Conservation (phyloP, 768 basidiomycete genomes). For the Tubosaeta brunneosetosa region DNA sequence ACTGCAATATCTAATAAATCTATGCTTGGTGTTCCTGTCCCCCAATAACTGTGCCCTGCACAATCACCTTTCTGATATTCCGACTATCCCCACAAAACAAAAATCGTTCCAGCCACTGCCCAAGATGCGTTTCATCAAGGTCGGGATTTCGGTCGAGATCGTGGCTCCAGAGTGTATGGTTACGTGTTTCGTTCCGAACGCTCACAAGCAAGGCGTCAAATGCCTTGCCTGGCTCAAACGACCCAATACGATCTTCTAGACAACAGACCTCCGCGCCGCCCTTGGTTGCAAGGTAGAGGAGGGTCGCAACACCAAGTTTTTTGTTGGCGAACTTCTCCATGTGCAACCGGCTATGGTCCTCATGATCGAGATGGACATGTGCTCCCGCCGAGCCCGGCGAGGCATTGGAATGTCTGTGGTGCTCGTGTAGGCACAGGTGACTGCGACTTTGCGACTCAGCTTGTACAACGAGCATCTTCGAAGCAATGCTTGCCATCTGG, state of each 20-base stretch:
- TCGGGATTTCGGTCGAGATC: conserved; percentile 34
- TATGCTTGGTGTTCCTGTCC: conserved; percentile 44
- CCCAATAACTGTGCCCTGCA: conserved; percentile 75
- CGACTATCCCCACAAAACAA: conserved; percentile 84
- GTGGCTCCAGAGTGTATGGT: conserved; percentile 52
- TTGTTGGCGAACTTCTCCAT: conserved; percentile 42
- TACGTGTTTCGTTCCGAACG: conserved; percentile 47
- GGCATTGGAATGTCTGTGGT: neutral
- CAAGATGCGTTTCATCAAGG: conserved; percentile 35
- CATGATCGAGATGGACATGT: neutral
- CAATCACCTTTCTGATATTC: conserved; percentile 78
- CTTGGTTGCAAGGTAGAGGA: conserved; percentile 86
- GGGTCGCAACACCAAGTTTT: conserved; percentile 68
- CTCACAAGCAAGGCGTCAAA: conserved; percentile 86
- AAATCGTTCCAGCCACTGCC: conserved; percentile 70
- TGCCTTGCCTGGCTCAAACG: conserved; percentile 74
- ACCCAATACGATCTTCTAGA: conserved; percentile 64
- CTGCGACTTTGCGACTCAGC: conserved; percentile 12
- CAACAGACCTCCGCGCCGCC: conserved; percentile 86
- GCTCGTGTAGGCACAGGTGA: neutral
- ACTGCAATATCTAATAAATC: conserved; percentile 1
- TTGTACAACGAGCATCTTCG: conserved; percentile 67
- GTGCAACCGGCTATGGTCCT: neutral
- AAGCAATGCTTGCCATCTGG: conserved; percentile 72
- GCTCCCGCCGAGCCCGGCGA: neutral